Evolutionary conservation across 169 alveolate genomes (phyloP), one percentile per base, ranked within the genome.

Genomic region (Eimeria necatrix): DNA sequence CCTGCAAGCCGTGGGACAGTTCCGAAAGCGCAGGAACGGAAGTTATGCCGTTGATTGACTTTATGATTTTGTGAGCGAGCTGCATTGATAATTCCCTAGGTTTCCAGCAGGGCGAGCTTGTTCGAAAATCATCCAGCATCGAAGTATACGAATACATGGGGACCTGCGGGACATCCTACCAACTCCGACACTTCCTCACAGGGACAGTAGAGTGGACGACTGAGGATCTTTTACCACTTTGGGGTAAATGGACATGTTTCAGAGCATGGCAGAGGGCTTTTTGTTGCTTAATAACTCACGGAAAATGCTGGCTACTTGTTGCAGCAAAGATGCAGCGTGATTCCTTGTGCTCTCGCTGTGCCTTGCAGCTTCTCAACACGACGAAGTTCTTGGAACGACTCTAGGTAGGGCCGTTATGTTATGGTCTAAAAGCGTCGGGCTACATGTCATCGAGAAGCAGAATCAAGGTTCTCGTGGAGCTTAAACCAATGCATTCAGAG

Each of bases 61-160:
- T 2, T 32, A 32, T 32, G 41, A 32, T 32, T 32, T 32, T 32
- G 41, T 32, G 41, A 32, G 41, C 41, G 41, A 32, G 41, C 41
- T 32, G 41, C 41, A 32, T 32, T 32, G 41, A 32, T 32, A 32
- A 32, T 32, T 32, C 41, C 61, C 22, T 78, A 85, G 92, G 92
- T 12, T 85, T 85, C 80, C 80, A 85, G 14, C 32, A 14, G 52
- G 92, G 92, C 12, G 92, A 85, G 52, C 92, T 85, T 60, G 92
- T 85, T 41, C 76, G 92, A n/a, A 85, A 85, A 71, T 32, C 92
- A 41, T 41, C 80, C 6, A 85, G 92, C 51, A 6, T 60, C 49
- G 92, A 85, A 60, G 92, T 85, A n/a, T 85, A 85, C 80, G 80
- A 85, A 46, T 85, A 85, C 49, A 59, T 85, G 92, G 92, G 92